These are phyloP conservation scores for Paragyromitra xinjiangensis DNA, from an alignment of 495 filamentous ascomycete species.

Conservation along the genomic window DNA sequence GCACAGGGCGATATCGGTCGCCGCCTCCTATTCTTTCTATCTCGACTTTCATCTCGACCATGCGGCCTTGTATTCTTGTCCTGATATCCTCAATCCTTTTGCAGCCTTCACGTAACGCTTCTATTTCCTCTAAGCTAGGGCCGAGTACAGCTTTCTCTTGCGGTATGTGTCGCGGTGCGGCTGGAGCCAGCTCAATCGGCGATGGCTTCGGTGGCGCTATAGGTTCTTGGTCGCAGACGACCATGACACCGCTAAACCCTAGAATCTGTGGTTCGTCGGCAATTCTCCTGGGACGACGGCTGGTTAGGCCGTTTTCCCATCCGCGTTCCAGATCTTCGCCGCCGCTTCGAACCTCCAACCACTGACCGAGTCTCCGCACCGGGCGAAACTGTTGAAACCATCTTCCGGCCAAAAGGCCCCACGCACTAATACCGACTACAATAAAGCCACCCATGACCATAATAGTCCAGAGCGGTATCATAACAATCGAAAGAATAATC, in stretches of 20 bases:
- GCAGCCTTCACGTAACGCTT: constrained; percentile 49
- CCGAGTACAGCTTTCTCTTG: constrained; percentile 40
- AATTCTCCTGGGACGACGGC: constrained; percentile 28
- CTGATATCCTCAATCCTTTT: constrained; percentile 50
- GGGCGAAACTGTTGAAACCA: constrained; percentile 53
- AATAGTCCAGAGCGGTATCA: constrained; percentile 53
- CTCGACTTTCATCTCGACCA: constrained; percentile 53
- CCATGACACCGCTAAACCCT: constrained; percentile 50
- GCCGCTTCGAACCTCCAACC: constrained; percentile 46
- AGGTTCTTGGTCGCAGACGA: constrained; percentile 49
- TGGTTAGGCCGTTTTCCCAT: constrained; percentile 48
- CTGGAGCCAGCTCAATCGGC: constrained; percentile 49
- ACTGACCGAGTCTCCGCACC: constrained; percentile 51
- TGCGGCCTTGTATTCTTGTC: constrained; percentile 50
- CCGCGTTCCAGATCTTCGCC: constrained; percentile 50
- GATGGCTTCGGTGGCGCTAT: constrained; percentile 43
- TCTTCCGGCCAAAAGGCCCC: constrained; percentile 52
- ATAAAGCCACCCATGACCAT: constrained; percentile 55
- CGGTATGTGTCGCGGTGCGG: constrained; percentile 49
- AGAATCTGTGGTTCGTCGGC: constrained; percentile 39
- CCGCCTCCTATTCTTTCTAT: constrained; percentile 51
- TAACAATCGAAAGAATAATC: constrained; percentile 51
- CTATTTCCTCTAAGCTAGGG: constrained; percentile 45
- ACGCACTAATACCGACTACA: constrained; percentile 53
- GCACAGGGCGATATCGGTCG: constrained; percentile 41